Evolutionary conservation across 2,329 filamentous ascomycete species (phyloP), one percentile per base, ranked within the genome.

Genomic region (Oidium heveae): DNA sequence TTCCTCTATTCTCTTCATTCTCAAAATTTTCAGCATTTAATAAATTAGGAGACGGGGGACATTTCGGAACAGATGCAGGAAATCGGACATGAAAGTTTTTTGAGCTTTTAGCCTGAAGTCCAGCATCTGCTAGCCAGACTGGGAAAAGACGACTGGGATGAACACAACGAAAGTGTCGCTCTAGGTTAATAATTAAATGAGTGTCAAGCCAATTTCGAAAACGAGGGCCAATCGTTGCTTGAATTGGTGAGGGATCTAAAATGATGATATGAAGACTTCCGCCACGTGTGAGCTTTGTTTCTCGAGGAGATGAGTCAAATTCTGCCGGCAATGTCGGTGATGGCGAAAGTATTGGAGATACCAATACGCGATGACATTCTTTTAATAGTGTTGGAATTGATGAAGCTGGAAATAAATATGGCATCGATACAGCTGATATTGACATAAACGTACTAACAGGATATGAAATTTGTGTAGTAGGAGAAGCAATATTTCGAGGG

Each of bases 171-270:
- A 76, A 79, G 16, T 72, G 68, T 22, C 70, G 69, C 61, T 79
- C 75, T 0, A 84, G 65, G 55, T 79, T 79, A 7, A 74, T 63
- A 1, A 80, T 63, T 0, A 84, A 68, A 53, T 81, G 69, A 3
- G 74, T 70, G 46, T 81, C 75, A 2, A 84, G 67, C 80, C 80
- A 84, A 0, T 68, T 64, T 37, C 73, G 69, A 61, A 84, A 66
- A 1, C 68, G 66, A 0, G 75, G 76, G 0, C 80, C 81, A 24
- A 77, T 68, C 0, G 73, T 77, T 1, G 69, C 66, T 3, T 72
- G 66, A 0, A 73, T 68, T 0, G 81, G 81, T 8, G 74, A 67
- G 0, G 80, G 77, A 56, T 84, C 77, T 58, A 84, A 74, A 18
- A 84, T 66, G 0, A 74, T 73, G 16, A 84, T 65, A 56, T 80